phyloP scores from a whole-genome alignment of 805 yeast genomes.

The Metschnikowia lochheadii region DNA sequence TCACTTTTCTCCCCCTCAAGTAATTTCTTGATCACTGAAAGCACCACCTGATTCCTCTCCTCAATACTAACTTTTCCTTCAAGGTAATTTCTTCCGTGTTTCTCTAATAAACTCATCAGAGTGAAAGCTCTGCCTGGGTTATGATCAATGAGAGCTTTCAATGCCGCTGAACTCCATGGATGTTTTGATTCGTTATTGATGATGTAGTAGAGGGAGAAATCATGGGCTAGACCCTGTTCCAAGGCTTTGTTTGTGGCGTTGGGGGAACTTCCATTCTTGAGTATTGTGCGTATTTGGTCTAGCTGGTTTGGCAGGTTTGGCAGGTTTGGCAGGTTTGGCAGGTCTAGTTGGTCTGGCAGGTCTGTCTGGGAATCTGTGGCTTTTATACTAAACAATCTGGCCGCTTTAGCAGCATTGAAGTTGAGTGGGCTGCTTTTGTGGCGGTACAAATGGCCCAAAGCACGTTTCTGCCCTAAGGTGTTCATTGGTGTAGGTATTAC shows the following conservation, averaged over 20 bases:
- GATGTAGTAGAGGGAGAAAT: slow-evolving; percentile 28
- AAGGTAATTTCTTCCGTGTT: slow-evolving; percentile 18
- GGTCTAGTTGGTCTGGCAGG: too few species aligned
- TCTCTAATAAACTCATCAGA: slow-evolving; percentile 45
- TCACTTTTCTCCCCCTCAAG: slow-evolving; percentile 37
- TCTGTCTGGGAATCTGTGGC: slow-evolving; percentile 5
- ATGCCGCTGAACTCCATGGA: slow-evolving; percentile 14
- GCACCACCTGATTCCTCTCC: slow-evolving; percentile 21
- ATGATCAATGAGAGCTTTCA: slow-evolving; percentile 16
- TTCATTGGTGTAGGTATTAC: not conserved
- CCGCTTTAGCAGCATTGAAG: not conserved
- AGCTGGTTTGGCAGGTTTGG: slow-evolving; percentile 8
- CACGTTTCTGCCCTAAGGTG: not conserved
- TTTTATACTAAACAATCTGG: not conserved
- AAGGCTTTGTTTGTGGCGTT: slow-evolving; percentile 20
- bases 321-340: too few species aligned
- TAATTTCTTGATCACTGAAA: slow-evolving; percentile 31
- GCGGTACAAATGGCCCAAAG: not conserved
- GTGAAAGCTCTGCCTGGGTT: slow-evolving; percentile 53
- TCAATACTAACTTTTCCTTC: not conserved
- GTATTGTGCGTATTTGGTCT: slow-evolving; percentile 8
- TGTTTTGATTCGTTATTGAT: slow-evolving; percentile 13
- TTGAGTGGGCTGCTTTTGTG: not conserved
- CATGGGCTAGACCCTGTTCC: slow-evolving; percentile 18
- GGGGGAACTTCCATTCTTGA: not conserved